Evolutionary conservation across 2,329 filamentous ascomycete genomes (phyloP), one percentile per base, ranked within the genome.

Genomic region (Arthroderma uncinatum): DNA sequence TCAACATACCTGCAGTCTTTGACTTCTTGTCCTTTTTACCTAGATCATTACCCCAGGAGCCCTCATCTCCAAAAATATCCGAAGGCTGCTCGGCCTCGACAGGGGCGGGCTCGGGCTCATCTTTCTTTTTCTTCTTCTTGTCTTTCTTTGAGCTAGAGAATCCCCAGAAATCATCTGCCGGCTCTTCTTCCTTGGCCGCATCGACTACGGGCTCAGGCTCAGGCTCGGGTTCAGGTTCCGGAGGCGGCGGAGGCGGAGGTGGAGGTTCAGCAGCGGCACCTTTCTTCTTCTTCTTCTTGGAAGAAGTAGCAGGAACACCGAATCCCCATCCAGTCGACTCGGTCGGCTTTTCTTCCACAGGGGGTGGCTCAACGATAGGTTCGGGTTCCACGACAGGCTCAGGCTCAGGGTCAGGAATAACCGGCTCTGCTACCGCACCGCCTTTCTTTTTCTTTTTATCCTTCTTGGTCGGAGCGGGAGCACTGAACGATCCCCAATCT

Each of bases 111-210:
- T 33, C 33, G 12, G 10, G 19, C 21, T 23, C 50, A 12, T 39
- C 14, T 33, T 53, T 73, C 61, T 69, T 68, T 53, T 69, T 70
- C 40, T 62, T 62, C 34, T 63, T 63, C 33, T 30, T 30, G 28
- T 53, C 58, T 8, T 16, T 53, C 8, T 53, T 53, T 19, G 25
- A 16, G 23, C 4, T 23, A 36, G 33, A 23, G 19, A 39, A 37
- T 8, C 50, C 50, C 30, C 30, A 53, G 19, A 53, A 23, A 28
- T 10, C 19, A 5, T 53, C 36, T 9, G 28, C 55, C 1, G 58
- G 39, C 21, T 59, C 55, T 16, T 57, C 54, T 66, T 69, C 7
- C 60, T 61, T 67, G 61, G 59, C 63, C 64, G n/a, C 57, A 37
- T 65, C 58, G 50, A 62, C 60, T 23, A 54, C 61, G 2, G 62